A percentile compares a stretch with the other conserved stretches of the same genome.
These are phyloP conservation scores for Metschnikowia hibisci DNA, from an alignment of 805 yeast genomes.

Conservation along the genomic window DNA sequence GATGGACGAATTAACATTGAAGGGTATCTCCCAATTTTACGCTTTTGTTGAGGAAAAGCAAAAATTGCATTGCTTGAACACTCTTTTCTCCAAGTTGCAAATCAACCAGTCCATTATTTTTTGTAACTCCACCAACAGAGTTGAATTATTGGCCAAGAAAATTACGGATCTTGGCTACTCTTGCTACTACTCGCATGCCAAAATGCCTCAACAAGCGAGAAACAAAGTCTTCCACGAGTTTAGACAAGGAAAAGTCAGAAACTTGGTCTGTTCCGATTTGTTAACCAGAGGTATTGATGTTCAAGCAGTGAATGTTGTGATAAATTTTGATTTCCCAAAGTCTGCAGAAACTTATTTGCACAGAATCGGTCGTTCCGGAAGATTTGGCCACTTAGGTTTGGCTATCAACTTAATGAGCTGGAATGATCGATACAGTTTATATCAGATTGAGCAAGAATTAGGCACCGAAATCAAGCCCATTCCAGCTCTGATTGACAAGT, in stretches of 20 bases:
- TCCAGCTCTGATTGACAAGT: conserved; percentile 87
- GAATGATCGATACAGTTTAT: conserved; percentile 91
- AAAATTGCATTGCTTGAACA: conserved; percentile 92
- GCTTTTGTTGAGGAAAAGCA: conserved; percentile 98
- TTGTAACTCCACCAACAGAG: conserved; percentile 95
- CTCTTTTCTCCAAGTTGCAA: conserved; percentile 88
- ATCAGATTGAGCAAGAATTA: conserved; percentile 93
- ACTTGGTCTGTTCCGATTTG: conserved; percentile 93
- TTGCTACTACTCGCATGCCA: conserved; percentile 95
- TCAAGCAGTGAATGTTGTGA: conserved; percentile 97
- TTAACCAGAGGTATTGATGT: conserved; percentile 99
- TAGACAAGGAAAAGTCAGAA: conserved; percentile 96
- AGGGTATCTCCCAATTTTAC: conserved; percentile 95
- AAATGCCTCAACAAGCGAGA: conserved; percentile 96
- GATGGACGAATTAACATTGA: conserved; percentile 94
- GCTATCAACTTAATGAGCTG: conserved; percentile 96
- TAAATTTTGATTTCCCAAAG: conserved; percentile 97
- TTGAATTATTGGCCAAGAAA: conserved; percentile 90
- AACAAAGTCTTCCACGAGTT: conserved; percentile 98
- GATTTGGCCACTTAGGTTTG: conserved; percentile 97
- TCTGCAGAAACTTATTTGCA: conserved; percentile 96
- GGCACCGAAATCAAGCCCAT: conserved; percentile 97
- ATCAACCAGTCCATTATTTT: conserved; percentile 96
- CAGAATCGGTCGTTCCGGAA: conserved; percentile 98
- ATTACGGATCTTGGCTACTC: conserved; percentile 96